Base-by-base conservation (phyloP, 2,329 filamentous ascomycete species). In the Trichophyton mentagrophytes region DNA sequence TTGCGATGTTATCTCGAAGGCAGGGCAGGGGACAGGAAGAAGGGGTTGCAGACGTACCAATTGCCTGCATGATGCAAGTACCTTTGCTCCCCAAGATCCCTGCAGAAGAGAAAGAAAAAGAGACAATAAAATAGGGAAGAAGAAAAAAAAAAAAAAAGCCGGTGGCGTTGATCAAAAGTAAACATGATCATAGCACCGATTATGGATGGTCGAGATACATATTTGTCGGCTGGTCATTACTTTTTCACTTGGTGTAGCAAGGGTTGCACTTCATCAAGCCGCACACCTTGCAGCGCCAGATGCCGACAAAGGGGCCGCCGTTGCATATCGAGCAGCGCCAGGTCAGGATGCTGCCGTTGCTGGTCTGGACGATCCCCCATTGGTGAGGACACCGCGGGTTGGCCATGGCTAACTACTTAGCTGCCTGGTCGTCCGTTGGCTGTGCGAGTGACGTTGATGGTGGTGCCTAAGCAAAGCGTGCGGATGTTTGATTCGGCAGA, bases 251-350 rank as follows among this genome's bases (percentile, higher is more conserved):
- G 55, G 66, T 72, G 66, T 75, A 70, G 67, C 73, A 76, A 44
- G 67, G 63, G 62, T 75, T 72, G 66, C 73, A 76, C 20, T 73
- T 73, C 65, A 69, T 74, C 62, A 74, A 69, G 36, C 71, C 70
- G 67, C 73, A 76, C 61, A 73, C 68, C 67, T 75, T 75, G 70
- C 73, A 76, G 25, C 69, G 73, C 73, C 73, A 76, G 64, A 76
- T 74, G 25, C 73, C 73, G 49, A 72, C 66, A 60, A 71, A 74
- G 40, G 73, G 73, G 22, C 73, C 73, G 46, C 69, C 68, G 65
- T 73, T 75, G 68, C 73, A 76, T 64, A 74, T 71, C 3, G 72
- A 74, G 65, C 73, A 76, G n/a, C 72, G 70, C 73, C 73, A 76
- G 57, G 71, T 72, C 60, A 76, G 66, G 62, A 75, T 75, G 60